Conservation (phyloP, 345 rosid genomes). For the Eutrema japonicum region DNA sequence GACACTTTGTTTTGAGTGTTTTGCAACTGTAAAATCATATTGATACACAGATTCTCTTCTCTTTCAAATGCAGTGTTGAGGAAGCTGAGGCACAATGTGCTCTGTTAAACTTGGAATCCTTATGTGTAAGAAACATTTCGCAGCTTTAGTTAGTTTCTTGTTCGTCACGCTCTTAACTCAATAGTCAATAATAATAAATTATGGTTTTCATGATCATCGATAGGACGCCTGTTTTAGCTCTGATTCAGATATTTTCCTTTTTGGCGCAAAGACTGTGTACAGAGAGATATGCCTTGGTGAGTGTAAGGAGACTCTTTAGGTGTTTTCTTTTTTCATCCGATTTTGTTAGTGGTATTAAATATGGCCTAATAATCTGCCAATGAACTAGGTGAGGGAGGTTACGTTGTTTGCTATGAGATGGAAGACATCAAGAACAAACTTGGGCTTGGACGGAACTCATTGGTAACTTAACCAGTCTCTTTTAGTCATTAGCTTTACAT, state of each 20-base stretch:
- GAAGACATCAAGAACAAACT: constrained; percentile 76
- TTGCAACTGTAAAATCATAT: neutral
- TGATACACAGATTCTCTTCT: neutral
- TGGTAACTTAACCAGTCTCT: constrained; percentile 58
- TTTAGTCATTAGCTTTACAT: constrained; percentile 20
- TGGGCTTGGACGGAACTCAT: constrained; percentile 87
- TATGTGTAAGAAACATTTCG: constrained; percentile 66
- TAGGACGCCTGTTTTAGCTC: constrained; percentile 96
- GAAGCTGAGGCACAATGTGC: constrained; percentile 89
- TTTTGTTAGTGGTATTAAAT: constrained; percentile 7
- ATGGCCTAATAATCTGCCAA: constrained; percentile 36
- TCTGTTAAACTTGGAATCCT: constrained; percentile 70
- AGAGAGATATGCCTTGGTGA: constrained; percentile 88
- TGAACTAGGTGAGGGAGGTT: constrained; percentile 82
- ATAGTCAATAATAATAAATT: neutral
- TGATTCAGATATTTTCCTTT: constrained; percentile 93
- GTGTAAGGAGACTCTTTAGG: constrained; percentile 33
- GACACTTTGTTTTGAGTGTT: constrained; percentile 11
- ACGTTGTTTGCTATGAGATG: constrained; percentile 91
- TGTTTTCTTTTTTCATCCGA: neutral
- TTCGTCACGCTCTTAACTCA: constrained; percentile 18
- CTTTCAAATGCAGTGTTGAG: constrained; percentile 35
- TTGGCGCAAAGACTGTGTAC: constrained; percentile 92
- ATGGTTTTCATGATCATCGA: constrained; percentile 28
- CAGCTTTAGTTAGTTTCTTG: constrained; percentile 21